Conservation (phyloP, 768 basidiomycete genomes). For the Cystofilobasidium capitatum region DNA sequence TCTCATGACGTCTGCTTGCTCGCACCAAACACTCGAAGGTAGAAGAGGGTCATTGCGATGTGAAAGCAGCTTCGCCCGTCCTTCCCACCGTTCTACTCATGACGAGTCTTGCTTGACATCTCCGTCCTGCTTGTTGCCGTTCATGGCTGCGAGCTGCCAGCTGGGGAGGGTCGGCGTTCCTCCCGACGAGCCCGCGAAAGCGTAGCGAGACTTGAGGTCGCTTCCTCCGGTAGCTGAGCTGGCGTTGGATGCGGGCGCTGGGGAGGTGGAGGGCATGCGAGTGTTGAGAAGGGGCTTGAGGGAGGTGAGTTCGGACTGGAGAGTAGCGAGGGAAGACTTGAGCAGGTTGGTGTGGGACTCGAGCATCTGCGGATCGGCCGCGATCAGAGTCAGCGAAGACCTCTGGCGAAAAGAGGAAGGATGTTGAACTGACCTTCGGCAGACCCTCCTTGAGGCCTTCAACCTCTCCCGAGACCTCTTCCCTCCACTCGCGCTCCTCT, state of each 20-base stretch:
- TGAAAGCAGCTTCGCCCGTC: neutral
- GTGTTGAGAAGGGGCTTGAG: constrained; percentile 20
- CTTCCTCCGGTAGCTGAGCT: neutral
- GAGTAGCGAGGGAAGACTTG: constrained; percentile 18
- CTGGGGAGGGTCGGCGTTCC: constrained; percentile 10
- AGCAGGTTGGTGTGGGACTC: constrained; percentile 20
- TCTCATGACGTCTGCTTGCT: neutral
- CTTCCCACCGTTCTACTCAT: neutral
- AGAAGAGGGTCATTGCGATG: neutral
- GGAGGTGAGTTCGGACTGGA: constrained; percentile 23
- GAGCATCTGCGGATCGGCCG: constrained; percentile 15
- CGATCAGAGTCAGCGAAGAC: neutral
- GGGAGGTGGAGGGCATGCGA: neutral
- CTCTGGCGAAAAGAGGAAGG: no score
- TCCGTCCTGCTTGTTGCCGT: neutral
- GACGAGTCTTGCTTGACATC: neutral
- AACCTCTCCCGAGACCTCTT: constrained; percentile 82
- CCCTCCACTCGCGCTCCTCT: constrained; percentile 75
- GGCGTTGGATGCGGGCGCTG: constrained; percentile 3
- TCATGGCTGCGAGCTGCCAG: constrained; percentile 13
- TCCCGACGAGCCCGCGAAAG: neutral
- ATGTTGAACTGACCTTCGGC: constrained; percentile 58
- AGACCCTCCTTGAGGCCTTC: constrained; percentile 82
- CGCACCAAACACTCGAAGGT: neutral
- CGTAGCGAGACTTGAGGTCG: neutral